Conservation (phyloP, 2,329 filamentous ascomycete genomes). For the Sarocladium kiliense region DNA sequence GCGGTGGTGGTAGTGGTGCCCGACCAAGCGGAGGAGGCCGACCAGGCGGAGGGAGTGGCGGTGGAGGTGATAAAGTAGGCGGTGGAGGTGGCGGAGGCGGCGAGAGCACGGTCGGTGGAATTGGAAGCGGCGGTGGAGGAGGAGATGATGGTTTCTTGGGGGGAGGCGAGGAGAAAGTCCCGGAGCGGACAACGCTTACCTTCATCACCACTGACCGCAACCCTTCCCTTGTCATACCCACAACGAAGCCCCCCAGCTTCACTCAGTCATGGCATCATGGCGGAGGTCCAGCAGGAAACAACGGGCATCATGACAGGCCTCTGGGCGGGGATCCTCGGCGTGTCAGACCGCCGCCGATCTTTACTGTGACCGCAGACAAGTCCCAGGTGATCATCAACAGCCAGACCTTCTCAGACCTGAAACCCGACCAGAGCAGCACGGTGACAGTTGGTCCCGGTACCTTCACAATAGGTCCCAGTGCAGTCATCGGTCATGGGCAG, state of each 20-base stretch:
- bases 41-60: too few relatives aligned
- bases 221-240: conserved; percentile 36
- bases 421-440: conserved; percentile 31
- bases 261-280: conserved; percentile 8
- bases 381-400: conserved; percentile 42
- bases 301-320: conserved; percentile 6
- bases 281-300: background rate
- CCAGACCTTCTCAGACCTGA: conserved; percentile 36
- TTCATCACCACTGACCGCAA: conserved; percentile 52
- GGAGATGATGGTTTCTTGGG: background rate
- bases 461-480: conserved; percentile 44
- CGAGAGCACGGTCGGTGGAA: too few relatives aligned
- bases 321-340: background rate
- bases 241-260: conserved; percentile 10
- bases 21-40: too few relatives aligned
- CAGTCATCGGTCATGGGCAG: conserved; percentile 38
- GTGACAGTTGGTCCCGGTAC: conserved; percentile 35
- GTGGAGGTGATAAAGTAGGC: too few relatives aligned
- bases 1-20: too few relatives aligned
- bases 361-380: conserved; percentile 39
- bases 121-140: too few relatives aligned
- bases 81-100: too few relatives aligned
- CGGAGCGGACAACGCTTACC: conserved; percentile 27
- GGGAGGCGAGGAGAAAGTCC: background rate
- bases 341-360: conserved; percentile 14